These are phyloP conservation scores for Pichia insulana DNA, from an alignment of 805 yeast genomes.

Conservation along the genomic window DNA sequence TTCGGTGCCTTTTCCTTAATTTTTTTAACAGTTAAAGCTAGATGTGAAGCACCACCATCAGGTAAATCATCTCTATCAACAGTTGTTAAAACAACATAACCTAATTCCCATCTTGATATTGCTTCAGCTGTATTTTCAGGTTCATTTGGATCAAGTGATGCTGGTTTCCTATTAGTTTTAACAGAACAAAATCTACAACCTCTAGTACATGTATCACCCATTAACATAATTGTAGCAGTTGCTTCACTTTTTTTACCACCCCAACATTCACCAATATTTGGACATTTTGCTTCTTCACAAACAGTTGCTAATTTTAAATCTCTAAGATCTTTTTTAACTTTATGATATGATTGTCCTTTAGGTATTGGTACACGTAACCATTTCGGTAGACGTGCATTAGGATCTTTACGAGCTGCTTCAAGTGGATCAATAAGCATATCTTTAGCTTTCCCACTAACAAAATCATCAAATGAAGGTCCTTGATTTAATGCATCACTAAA, in stretches of 20 bases:
- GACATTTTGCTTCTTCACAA: slow-evolving; percentile 98
- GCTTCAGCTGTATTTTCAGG: slow-evolving; percentile 98
- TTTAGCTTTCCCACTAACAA: slow-evolving; percentile 73
- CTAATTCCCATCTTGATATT: slow-evolving; percentile 94
- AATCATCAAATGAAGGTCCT: slow-evolving; percentile 94
- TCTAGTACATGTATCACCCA: slow-evolving; percentile 98
- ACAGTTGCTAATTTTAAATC: slow-evolving; percentile 90
- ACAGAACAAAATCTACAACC: slow-evolving; percentile 99
- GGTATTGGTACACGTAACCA: slow-evolving; percentile 97
- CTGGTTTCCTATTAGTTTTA: slow-evolving; percentile 82
- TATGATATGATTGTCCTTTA: slow-evolving; percentile 79
- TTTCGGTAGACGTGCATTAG: slow-evolving; percentile 67
- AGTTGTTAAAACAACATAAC: slow-evolving; percentile 93
- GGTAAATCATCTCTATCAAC: slow-evolving; percentile 92
- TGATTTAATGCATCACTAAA: slow-evolving; percentile 45
- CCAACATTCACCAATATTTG: slow-evolving; percentile 99
- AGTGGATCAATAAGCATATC: slow-evolving; percentile 64
- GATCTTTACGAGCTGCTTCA: slow-evolving; percentile 60
- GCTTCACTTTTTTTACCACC: slow-evolving; percentile 94
- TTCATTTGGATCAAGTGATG: slow-evolving; percentile 87
- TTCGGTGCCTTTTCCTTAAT: slow-evolving; percentile 87
- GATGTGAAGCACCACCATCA: slow-evolving; percentile 91
- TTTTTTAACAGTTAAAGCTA: slow-evolving; percentile 75
- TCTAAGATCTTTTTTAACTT: slow-evolving; percentile 74
- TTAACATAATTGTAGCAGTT: slow-evolving; percentile 92